Conservation (phyloP, 192 early-diverging fungal genomes). For the Phycomyces nitens region DNA sequence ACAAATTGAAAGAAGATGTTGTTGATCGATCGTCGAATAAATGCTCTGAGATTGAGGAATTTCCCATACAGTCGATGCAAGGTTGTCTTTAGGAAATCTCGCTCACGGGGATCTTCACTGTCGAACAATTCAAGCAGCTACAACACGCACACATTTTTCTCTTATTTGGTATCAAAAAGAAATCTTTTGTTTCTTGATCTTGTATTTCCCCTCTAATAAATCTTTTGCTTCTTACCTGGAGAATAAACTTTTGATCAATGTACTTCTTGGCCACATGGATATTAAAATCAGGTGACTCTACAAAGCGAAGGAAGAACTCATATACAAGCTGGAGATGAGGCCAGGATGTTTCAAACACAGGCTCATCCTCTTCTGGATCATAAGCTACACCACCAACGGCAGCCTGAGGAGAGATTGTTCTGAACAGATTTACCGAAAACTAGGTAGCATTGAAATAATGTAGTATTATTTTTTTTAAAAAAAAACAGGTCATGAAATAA, state of each 20-base stretch:
- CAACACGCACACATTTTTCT: constrained; percentile 3
- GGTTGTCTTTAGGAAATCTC: constrained; percentile 98
- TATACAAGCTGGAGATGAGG: constrained; percentile 98
- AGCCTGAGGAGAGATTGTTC: constrained; percentile 93
- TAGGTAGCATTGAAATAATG: constrained; percentile 22
- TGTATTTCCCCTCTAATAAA: not conserved
- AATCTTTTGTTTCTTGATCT: not conserved
- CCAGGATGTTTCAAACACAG: constrained; percentile 94
- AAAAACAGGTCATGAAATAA: not conserved
- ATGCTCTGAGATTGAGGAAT: constrained; percentile 93
- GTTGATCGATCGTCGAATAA: constrained; percentile 96
- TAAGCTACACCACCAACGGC: constrained; percentile 94
- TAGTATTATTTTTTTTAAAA: constrained; percentile 10
- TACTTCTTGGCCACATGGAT: constrained; percentile 93
- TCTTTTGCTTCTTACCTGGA: constrained; percentile 58
- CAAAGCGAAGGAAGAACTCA: constrained; percentile 96
- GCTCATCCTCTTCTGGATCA: constrained; percentile 99
- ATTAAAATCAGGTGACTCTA: constrained; percentile 98
- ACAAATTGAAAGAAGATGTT: constrained; percentile 98
- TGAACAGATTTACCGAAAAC: constrained; percentile 94
- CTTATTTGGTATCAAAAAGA: not conserved
- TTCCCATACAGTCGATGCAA: constrained; percentile 98
- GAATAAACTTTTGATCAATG: constrained; percentile 94
- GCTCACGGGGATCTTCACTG: constrained; percentile 96
- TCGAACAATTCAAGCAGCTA: constrained; percentile 98